A percentile compares a stretch with the other conserved stretches of the same genome.
Conservation (phyloP, 2,329 filamentous ascomycete genomes). For the Tolypocladium capitatum region DNA sequence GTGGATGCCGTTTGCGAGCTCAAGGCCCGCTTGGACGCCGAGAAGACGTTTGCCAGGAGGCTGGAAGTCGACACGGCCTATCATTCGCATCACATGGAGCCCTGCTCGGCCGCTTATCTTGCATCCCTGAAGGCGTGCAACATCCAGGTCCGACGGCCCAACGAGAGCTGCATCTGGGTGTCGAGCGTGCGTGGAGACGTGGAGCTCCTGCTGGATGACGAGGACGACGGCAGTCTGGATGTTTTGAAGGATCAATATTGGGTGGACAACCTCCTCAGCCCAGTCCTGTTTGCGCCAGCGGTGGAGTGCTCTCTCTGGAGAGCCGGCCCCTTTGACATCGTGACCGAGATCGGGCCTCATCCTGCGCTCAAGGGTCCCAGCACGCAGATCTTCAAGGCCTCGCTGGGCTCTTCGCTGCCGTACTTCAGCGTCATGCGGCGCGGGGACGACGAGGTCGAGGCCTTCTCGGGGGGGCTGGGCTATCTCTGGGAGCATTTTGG, state of each 20-base stretch:
- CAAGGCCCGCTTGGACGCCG: background rate
- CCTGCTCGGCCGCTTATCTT: background rate
- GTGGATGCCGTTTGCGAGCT: background rate
- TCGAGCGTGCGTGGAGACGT: background rate
- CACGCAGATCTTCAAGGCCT: slow-evolving; percentile 23
- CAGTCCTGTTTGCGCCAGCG: slow-evolving; percentile 6
- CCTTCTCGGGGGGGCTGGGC: slow-evolving; percentile 12
- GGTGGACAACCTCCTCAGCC: slow-evolving; percentile 19
- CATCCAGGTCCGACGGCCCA: background rate
- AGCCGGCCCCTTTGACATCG: slow-evolving; percentile 7
- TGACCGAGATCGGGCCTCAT: slow-evolving; percentile 36
- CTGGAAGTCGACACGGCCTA: background rate
- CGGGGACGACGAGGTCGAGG: slow-evolving; percentile 24
- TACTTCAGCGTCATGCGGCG: slow-evolving; percentile 8
- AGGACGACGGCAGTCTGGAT: background rate
- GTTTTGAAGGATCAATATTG: slow-evolving; percentile 15
- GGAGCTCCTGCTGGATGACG: background rate
- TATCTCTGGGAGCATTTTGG: background rate
- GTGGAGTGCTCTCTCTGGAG: slow-evolving; percentile 17
- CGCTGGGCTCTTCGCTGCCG: background rate
- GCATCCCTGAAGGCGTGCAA: background rate
- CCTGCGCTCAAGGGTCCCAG: slow-evolving; percentile 32
- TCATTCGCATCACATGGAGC: background rate
- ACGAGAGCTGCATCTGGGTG: background rate
- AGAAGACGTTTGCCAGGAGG: background rate